These are phyloP conservation scores for Dimocarpus longan DNA, from an alignment of 345 rosid species.

Conservation along the genomic window DNA sequence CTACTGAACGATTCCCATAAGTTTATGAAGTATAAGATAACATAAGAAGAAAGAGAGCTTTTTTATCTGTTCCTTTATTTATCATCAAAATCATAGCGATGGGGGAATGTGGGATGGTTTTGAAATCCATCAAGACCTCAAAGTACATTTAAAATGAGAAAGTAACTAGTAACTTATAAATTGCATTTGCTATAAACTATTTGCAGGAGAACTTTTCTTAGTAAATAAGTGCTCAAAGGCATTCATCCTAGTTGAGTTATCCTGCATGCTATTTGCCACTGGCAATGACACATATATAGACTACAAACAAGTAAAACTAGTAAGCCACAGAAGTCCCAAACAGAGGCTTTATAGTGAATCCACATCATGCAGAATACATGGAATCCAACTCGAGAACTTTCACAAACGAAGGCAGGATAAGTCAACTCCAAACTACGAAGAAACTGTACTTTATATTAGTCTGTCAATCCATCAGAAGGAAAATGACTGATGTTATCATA, in stretches of 20 bases:
- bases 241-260: background rate
- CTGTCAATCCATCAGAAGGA: background rate
- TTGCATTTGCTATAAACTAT: background rate
- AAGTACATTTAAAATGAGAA: background rate
- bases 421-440: background rate
- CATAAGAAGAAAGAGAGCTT: background rate
- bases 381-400: background rate
- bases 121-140: background rate
- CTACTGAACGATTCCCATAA: background rate
- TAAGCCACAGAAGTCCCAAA: background rate
- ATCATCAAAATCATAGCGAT: background rate
- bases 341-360: background rate
- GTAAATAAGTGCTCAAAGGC: background rate
- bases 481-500: background rate
- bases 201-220: no score
- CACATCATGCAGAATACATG: background rate
- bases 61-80: no score
- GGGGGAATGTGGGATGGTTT: background rate
- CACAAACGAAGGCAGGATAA: background rate
- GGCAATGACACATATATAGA: background rate
- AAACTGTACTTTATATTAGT: background rate
- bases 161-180: no score
- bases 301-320: background rate
- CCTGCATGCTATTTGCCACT: background rate
- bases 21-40: background rate